Evolutionary conservation across 345 rosid genomes (phyloP), one percentile per base, ranked within the genome.

Genomic region (Aquilaria malaccensis): DNA sequence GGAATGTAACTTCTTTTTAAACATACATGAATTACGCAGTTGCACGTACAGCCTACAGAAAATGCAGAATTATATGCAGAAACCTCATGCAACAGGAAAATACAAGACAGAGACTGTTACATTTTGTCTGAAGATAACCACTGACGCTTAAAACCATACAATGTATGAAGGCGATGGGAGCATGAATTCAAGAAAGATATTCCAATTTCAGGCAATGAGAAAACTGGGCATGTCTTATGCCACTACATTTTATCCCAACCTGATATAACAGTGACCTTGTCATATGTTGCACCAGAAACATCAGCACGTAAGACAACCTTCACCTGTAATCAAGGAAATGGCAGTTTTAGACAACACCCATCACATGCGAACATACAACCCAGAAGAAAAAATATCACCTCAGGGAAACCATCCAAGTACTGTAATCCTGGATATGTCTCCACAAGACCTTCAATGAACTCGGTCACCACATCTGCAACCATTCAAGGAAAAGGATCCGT

Each of bases 221-320:
- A 50, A 43, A 53, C 12, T 52, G 51, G 49, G 31, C 10, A 30
- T 7, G 30, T 13, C 49, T 54, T 56, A 51, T 45, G 45, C 43
- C 46, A 15, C 29, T 58, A 53, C 45, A 45, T 13, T 59, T 14
- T 31, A 48, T 32, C 30, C 76, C 43, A 68, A 94, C 99, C 99
- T 79, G 97, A 89, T 67, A 94, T 85, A 55, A 94, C 79, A 1
- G 99, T 96, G 61, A 94, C 99, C 76, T 89, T 87, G 70, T 80
- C 85, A 77, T 83, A 82, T 43, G 73, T 81, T 48, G 70, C 76
- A 72, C 83, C 70, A 6, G 88, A 77, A 72, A 82, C 88, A 80
- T 89, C 99, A 71, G 97, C 90, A 52, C 97, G 89, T 60, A 94
- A 60, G 1, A 94, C 99, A 63, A 94, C 99, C 80, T 87, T 94